Percentiles rank a stretch among this genome's conserved stretches.
Evolutionary conservation across 2,329 filamentous ascomycete species (phyloP).

Genomic region (Verticillium nubilum): DNA sequence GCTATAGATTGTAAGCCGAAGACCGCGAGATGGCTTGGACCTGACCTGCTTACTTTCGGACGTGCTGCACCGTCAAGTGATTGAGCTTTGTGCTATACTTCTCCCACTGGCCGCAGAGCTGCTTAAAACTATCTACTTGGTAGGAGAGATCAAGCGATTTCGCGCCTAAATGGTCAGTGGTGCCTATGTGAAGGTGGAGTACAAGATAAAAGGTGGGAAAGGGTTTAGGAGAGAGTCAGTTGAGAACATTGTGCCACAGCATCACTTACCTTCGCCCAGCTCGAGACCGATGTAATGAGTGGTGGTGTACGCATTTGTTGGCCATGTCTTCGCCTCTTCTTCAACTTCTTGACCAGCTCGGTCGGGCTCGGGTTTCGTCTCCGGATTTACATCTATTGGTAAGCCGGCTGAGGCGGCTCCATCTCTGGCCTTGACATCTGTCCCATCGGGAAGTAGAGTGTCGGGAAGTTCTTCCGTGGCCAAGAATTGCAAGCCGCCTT

Average conservation of each 20-base stretch:
- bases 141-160: slow-evolving; percentile 73
- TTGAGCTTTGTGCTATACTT: slow-evolving; percentile 72
- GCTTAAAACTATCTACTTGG: slow-evolving; percentile 82
- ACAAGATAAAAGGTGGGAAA: background rate
- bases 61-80: slow-evolving; percentile 74
- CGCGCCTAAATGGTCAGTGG: slow-evolving; percentile 44
- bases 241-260: background rate
- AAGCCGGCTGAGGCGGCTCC: slow-evolving; percentile 3
- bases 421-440: slow-evolving; percentile 15
- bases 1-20: slow-evolving; percentile 38
- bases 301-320: slow-evolving; percentile 67
- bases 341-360: slow-evolving; percentile 10
- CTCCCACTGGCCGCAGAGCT: slow-evolving; percentile 70
- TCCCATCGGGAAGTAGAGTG: background rate
- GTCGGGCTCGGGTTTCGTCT: slow-evolving; percentile 11
- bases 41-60: slow-evolving; percentile 65
- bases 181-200: background rate
- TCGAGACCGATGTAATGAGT: slow-evolving; percentile 93
- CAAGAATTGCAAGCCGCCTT: slow-evolving; percentile 44
- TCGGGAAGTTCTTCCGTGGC: slow-evolving; percentile 20
- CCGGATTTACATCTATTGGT: slow-evolving; percentile 2
- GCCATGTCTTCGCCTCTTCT: slow-evolving; percentile 2
- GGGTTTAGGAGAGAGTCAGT: background rate
- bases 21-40: background rate
- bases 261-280: slow-evolving; percentile 61